phyloP scores from a whole-genome alignment of 495 filamentous ascomycete genomes.

The Aspergillus sclerotioniger region DNA sequence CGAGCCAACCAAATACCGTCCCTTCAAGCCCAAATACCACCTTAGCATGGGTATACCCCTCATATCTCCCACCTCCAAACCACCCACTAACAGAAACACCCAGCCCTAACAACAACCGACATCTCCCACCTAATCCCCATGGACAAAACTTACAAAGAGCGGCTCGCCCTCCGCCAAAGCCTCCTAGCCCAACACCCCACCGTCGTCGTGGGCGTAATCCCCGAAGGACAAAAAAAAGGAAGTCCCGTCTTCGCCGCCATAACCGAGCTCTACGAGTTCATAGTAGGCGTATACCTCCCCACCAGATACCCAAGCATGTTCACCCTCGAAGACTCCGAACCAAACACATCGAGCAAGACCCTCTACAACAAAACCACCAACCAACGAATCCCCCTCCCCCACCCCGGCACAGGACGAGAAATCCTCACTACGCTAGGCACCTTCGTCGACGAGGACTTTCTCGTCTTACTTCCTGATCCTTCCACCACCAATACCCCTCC shows the following conservation, averaged over 20 bases:
- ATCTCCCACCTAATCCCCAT: slow-evolving; percentile 61
- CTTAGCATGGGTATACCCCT: slow-evolving; percentile 64
- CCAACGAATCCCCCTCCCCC: neutral
- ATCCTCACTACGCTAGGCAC: slow-evolving; percentile 51
- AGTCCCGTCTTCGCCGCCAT: slow-evolving; percentile 43
- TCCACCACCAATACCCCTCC: neutral
- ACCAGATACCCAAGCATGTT: slow-evolving; percentile 64
- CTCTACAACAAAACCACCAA: slow-evolving; percentile 11
- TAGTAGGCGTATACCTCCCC: slow-evolving; percentile 62
- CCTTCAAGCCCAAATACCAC: slow-evolving; percentile 70
- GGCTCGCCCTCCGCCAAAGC: slow-evolving; percentile 50
- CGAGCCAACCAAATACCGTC: slow-evolving; percentile 60
- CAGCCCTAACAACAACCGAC: slow-evolving; percentile 45
- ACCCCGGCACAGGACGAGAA: neutral
- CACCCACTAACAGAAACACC: slow-evolving; percentile 2
- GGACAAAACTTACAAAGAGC: slow-evolving; percentile 58
- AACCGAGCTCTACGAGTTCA: slow-evolving; percentile 62
- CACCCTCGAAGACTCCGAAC: slow-evolving; percentile 14
- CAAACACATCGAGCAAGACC: neutral
- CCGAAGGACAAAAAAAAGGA: slow-evolving; percentile 21
- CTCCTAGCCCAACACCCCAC: slow-evolving; percentile 46
- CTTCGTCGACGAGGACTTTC: slow-evolving; percentile 72
- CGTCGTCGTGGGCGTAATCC: slow-evolving; percentile 41
- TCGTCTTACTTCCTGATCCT: slow-evolving; percentile 61
- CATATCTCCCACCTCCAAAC: neutral